Evolutionary conservation across 805 yeast species (phyloP).

Genomic region (Sugiyamaella qingdaonensis): DNA sequence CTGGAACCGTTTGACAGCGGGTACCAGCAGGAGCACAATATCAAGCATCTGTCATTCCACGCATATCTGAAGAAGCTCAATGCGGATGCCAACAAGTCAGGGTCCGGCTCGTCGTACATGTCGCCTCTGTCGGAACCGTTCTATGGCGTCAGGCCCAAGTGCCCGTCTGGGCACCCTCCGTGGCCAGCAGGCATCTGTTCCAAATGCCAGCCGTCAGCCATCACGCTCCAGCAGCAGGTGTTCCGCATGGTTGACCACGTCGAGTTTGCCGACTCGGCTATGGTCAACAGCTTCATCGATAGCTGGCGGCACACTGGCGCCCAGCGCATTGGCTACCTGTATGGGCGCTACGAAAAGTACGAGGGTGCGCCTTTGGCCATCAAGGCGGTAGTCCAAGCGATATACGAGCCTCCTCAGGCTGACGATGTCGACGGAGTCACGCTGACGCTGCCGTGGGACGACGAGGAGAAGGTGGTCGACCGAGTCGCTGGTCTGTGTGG

Average conservation of each 20-base stretch:
- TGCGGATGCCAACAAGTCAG: slow-evolving; percentile 57
- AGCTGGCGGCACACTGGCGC: slow-evolving; percentile 86
- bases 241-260: slow-evolving; percentile 98
- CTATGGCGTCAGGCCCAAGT: slow-evolving; percentile 55
- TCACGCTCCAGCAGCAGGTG: slow-evolving; percentile 82
- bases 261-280: slow-evolving; percentile 70
- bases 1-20: slow-evolving; percentile 89
- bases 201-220: slow-evolving; percentile 94
- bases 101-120: slow-evolving; percentile 60
- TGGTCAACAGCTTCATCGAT: slow-evolving; percentile 81
- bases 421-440: slow-evolving; percentile 85
- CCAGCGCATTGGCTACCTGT: slow-evolving; percentile 81
- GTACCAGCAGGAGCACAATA: slow-evolving; percentile 67
- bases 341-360: slow-evolving; percentile 76
- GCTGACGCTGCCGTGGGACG: slow-evolving; percentile 48
- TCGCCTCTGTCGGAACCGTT: slow-evolving; percentile 73
- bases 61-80: slow-evolving; percentile 72
- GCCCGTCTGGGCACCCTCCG: slow-evolving; percentile 80
- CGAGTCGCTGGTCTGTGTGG: slow-evolving; percentile 56
- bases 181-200: slow-evolving; percentile 96
- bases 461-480: slow-evolving; percentile 49
- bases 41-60: slow-evolving; percentile 86
- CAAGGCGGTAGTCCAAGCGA: slow-evolving; percentile 89
- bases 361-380: slow-evolving; percentile 88
- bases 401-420: slow-evolving; percentile 87